Evolutionary conservation across 176 grass and related monocot genomes (phyloP).

Genomic region (Triticum urartu): DNA sequence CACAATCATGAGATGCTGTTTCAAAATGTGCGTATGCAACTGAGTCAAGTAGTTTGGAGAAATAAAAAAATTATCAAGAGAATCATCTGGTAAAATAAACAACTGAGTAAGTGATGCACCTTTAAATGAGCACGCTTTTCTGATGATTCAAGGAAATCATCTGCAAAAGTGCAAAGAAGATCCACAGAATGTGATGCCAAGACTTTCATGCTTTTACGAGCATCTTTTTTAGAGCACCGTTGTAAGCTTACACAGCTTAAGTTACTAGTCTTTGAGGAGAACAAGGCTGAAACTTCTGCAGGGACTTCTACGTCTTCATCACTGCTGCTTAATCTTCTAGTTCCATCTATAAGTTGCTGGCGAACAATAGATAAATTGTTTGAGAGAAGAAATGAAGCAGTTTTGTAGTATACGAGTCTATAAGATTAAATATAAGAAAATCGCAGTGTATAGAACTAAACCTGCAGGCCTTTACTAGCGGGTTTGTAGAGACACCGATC

Average conservation of each 20-base stretch:
- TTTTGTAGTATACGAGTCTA: constrained; percentile 4
- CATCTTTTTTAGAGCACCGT: constrained; percentile 66
- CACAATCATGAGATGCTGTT: not conserved
- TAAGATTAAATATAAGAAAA: constrained; percentile 24
- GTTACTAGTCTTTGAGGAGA: constrained; percentile 37
- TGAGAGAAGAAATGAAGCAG: constrained; percentile 30
- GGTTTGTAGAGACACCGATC: constrained; percentile 59
- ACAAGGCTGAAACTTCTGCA: constrained; percentile 38
- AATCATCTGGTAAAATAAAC: constrained; percentile 16
- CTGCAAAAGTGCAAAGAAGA: constrained; percentile 63
- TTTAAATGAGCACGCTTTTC: constrained; percentile 80
- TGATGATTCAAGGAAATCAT: constrained; percentile 61
- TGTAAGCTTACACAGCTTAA: constrained; percentile 32
- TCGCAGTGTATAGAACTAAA: constrained; percentile 33
- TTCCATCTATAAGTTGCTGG: constrained; percentile 81
- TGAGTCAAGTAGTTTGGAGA: not conserved
- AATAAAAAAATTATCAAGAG: constrained; percentile 13
- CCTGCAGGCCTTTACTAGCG: constrained; percentile 73
- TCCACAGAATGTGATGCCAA: constrained; percentile 60
- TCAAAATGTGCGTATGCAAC: not conserved
- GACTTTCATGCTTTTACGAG: constrained; percentile 63
- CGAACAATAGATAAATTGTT: constrained; percentile 24
- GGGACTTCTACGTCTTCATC: constrained; percentile 48
- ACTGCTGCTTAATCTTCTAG: constrained; percentile 45
- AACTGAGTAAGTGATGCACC: constrained; percentile 44